A percentile compares a stretch with the other conserved stretches of the same genome.
These are phyloP conservation scores for Staphylotrichum longicolle DNA, from an alignment of 495 filamentous ascomycete species.

Conservation along the genomic window DNA sequence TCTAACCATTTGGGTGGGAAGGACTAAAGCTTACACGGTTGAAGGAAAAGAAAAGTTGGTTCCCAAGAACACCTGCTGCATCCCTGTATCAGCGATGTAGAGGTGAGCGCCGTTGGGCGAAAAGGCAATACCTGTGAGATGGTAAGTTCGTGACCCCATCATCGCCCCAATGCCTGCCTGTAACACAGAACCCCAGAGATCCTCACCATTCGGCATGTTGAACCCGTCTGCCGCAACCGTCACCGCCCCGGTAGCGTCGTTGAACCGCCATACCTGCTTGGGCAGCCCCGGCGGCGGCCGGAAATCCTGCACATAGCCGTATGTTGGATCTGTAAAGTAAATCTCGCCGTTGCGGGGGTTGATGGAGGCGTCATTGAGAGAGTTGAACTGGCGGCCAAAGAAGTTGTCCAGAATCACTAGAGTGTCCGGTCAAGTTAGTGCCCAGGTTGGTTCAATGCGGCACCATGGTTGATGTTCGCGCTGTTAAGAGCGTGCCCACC, in stretches of 20 bases:
- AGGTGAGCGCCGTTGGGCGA: slow-evolving; percentile 50
- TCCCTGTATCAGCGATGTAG: slow-evolving; percentile 59
- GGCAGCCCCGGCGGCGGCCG: slow-evolving; percentile 51
- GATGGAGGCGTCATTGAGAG: slow-evolving; percentile 57
- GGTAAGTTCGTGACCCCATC: no score
- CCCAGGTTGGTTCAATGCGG: neutral
- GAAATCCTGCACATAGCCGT: slow-evolving; percentile 58
- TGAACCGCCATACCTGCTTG: slow-evolving; percentile 57
- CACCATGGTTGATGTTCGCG: no score
- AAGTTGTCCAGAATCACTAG: slow-evolving; percentile 51
- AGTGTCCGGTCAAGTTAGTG: neutral
- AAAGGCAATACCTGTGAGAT: slow-evolving; percentile 48
- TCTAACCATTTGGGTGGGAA: no score
- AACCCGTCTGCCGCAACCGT: slow-evolving; percentile 57
- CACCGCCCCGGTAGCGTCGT: slow-evolving; percentile 46
- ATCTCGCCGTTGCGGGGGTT: slow-evolving; percentile 52
- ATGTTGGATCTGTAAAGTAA: slow-evolving; percentile 66
- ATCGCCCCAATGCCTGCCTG: no score
- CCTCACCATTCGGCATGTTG: slow-evolving; percentile 52
- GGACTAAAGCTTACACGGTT: slow-evolving; percentile 36
- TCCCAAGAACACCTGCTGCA: slow-evolving; percentile 43
- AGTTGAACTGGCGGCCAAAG: slow-evolving; percentile 59
- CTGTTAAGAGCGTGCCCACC: slow-evolving; percentile 28
- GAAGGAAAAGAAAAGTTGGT: slow-evolving; percentile 35
- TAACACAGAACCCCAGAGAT: no score